Evolutionary conservation across 176 grass and related monocot genomes (phyloP), one percentile per base, ranked within the genome.

Genomic region (Leersia perrieri): DNA sequence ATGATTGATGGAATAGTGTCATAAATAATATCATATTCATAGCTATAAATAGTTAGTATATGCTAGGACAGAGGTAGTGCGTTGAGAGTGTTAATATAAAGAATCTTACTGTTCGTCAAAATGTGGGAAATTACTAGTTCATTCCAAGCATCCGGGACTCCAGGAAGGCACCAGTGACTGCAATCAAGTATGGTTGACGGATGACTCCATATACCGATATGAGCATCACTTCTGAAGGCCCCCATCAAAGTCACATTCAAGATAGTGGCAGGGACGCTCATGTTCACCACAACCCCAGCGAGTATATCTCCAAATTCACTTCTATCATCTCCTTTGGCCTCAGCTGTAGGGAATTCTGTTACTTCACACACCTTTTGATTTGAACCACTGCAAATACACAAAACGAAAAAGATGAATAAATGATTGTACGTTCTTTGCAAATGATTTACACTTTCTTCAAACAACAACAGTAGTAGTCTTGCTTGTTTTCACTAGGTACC

Each of bases 161-260:
- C 92, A 25, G 95, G 95, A 60, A 98, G 87, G 70, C 95, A 98
- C 95, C 95, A 94, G 75, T 98, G 95, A 75, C 92, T 98, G 81
- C 95, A 98, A 83, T 98, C 95, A 23, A 94, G 86, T 81, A 98
- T 78, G 38, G 96, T 95, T 35, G 80, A 89, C 68, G 96, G 96
- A 82, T 98, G 88, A 57, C 88, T 95, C 90, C 87, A 98, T 38
- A 88, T 89, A 40, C 96, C 92, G 40, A 98, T 89, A 74, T 98
- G 96, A 2, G 92, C 96, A 86, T 98, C 96, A 86, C 96, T 98
- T 72, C 92, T 85, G 33, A 87, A 91, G 62, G 92, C 88, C 26
- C 95, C 92, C 94, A 97, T 98, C 38, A 88, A 91, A 71, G 96
- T 93, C 47, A 98, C 90, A 86, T 98, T 98, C 33, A 98, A 66